phyloP scores from a whole-genome alignment of 768 basidiomycete species.

The Pholiota conissans region DNA sequence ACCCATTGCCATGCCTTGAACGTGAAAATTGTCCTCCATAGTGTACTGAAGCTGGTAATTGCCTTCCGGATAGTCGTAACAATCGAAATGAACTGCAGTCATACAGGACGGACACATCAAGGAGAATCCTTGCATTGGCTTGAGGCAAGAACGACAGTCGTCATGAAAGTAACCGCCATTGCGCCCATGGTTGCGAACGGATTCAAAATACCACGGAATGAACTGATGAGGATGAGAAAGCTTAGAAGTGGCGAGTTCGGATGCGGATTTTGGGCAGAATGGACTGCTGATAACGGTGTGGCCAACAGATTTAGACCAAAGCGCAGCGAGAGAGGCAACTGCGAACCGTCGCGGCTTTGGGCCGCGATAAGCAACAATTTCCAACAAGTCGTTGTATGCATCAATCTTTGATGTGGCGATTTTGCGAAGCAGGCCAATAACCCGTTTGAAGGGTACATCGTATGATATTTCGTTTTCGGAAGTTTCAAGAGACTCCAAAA shows the following conservation, averaged over 20 bases:
- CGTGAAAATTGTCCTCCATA: slow-evolving; percentile 39
- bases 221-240: slow-evolving; percentile 57
- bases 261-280: slow-evolving; percentile 29
- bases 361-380: slow-evolving; percentile 69
- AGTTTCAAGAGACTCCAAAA: slow-evolving; percentile 58
- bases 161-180: slow-evolving; percentile 35
- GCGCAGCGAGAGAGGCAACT: slow-evolving; percentile 51
- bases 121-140: slow-evolving; percentile 62
- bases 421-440: slow-evolving; percentile 53
- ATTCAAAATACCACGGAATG: slow-evolving; percentile 60
- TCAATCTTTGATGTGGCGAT: slow-evolving; percentile 64
- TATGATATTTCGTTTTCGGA: slow-evolving; percentile 21
- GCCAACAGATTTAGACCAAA: slow-evolving; percentile 72
- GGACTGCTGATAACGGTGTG: slow-evolving; percentile 62
- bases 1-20: slow-evolving; percentile 60
- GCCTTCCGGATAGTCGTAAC: slow-evolving; percentile 72
- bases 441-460: slow-evolving; percentile 41
- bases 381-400: slow-evolving; percentile 68
- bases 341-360: slow-evolving; percentile 55
- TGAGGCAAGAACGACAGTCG: slow-evolving; percentile 58
- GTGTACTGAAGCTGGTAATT: slow-evolving; percentile 57
- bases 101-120: slow-evolving; percentile 72
- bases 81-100: slow-evolving; percentile 73
- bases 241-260: neutral
- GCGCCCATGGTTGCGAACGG: slow-evolving; percentile 19